Evolutionary conservation across 495 filamentous ascomycete species (phyloP).

Genomic region (Mytilinidion resinicola): DNA sequence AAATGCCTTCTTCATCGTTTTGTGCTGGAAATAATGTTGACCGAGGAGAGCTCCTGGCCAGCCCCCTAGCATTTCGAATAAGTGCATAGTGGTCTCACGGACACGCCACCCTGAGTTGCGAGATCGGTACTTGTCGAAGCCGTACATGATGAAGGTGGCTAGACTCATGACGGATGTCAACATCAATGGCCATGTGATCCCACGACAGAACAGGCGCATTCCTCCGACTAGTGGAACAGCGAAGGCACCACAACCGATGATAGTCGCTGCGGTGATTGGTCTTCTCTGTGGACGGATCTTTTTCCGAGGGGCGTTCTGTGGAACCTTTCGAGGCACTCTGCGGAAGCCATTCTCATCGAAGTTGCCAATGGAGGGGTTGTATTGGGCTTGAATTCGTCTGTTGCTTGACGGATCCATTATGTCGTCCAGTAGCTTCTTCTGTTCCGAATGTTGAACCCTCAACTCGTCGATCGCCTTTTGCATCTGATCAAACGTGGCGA

Average conservation of each 20-base stretch:
- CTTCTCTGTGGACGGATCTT: not conserved
- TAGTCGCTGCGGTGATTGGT: not conserved
- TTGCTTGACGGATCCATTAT: too few species aligned
- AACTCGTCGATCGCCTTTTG: conserved; percentile 80
- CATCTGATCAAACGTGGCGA: conserved; percentile 69
- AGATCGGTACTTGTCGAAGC: conserved; percentile 24
- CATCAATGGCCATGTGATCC: not conserved
- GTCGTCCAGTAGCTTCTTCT: conserved; percentile 74
- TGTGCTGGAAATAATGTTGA: conserved; percentile 24
- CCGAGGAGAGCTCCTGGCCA: conserved; percentile 26
- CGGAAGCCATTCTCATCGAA: too few species aligned
- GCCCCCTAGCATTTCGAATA: conserved; percentile 17
- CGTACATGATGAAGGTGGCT: conserved; percentile 23
- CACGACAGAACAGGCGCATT: not conserved
- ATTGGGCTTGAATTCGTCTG: too few species aligned
- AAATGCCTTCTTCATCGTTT: conserved; percentile 22
- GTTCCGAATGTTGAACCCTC: conserved; percentile 75
- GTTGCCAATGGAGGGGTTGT: too few species aligned
- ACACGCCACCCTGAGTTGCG: conserved; percentile 18
- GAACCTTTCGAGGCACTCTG: too few species aligned
- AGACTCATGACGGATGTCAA: conserved; percentile 15
- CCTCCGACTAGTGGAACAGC: not conserved
- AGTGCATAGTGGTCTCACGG: conserved; percentile 18
- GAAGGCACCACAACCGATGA: not conserved
- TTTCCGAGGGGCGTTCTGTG: not conserved